Conservation (phyloP, 257 asterid genomes). For the Solanum pimpinellifolium region DNA sequence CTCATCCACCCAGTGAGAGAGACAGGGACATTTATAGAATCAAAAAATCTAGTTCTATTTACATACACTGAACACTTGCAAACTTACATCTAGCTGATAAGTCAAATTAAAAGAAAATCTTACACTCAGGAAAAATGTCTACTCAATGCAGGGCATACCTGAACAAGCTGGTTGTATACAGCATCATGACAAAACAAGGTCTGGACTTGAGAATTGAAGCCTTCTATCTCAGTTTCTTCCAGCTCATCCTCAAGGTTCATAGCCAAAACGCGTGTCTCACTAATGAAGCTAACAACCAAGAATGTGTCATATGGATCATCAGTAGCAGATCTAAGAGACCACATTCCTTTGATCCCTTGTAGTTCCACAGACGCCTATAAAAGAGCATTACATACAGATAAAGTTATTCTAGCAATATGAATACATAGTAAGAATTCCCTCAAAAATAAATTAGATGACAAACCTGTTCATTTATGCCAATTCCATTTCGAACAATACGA, state of each 20-base stretch:
- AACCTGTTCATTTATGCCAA: slow-evolving; percentile 92
- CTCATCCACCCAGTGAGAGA: not conserved
- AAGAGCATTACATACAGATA: not conserved
- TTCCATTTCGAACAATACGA: slow-evolving; percentile 87
- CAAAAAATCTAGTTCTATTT: not conserved
- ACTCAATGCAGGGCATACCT: slow-evolving; percentile 30
- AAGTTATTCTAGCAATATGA: not conserved
- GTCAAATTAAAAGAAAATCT: not conserved
- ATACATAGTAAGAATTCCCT: not conserved
- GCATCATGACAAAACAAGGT: slow-evolving; percentile 92
- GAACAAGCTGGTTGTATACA: slow-evolving; percentile 70
- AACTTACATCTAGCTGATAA: not conserved
- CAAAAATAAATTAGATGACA: not conserved
- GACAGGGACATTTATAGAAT: not conserved
- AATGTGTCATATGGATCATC: slow-evolving; percentile 83
- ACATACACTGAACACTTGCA: not conserved
- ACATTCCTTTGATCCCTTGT: slow-evolving; percentile 97
- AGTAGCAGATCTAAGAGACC: slow-evolving; percentile 81
- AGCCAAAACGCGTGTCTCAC: slow-evolving; percentile 89
- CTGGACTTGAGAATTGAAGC: slow-evolving; percentile 67
- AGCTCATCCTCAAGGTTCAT: slow-evolving; percentile 90
- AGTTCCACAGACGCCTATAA: slow-evolving; percentile 86
- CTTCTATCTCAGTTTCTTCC: slow-evolving; percentile 95
- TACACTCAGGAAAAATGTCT: not conserved
- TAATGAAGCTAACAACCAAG: slow-evolving; percentile 87